These are phyloP conservation scores for Luzula sylvatica DNA, from an alignment of 176 grass and related monocot species.

Conservation along the genomic window DNA sequence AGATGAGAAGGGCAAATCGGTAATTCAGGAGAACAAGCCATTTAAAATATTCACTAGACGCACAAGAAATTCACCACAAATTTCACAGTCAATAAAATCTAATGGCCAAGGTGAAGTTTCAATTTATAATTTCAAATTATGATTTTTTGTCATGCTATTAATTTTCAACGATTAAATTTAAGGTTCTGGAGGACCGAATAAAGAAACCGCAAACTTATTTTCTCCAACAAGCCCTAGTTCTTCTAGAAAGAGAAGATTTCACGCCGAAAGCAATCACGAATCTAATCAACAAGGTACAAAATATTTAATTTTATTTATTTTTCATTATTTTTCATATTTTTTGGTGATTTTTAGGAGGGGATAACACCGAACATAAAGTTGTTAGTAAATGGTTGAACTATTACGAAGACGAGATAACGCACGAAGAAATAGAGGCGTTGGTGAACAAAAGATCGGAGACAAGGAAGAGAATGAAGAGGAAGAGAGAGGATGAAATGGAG, in stretches of 20 bases:
- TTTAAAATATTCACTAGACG: not conserved
- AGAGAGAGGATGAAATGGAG: slow-evolving; percentile 11
- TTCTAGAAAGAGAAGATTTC: slow-evolving; percentile 13
- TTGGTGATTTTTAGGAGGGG: not conserved
- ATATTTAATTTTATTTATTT: slow-evolving; percentile 10
- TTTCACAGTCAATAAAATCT: not conserved
- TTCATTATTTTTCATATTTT: not conserved
- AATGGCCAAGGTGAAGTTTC: not conserved
- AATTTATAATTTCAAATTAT: not conserved
- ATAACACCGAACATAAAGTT: slow-evolving; percentile 11
- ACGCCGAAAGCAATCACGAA: not conserved
- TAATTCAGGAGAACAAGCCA: not conserved
- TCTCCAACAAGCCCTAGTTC: not conserved
- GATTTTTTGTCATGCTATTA: not conserved
- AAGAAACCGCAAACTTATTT: not conserved
- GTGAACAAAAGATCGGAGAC: slow-evolving; percentile 58
- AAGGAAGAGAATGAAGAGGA: slow-evolving; percentile 34
- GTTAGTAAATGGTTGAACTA: slow-evolving; percentile 35
- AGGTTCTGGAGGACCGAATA: not conserved
- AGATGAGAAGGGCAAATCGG: slow-evolving; percentile 5
- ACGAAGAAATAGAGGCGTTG: slow-evolving; percentile 41
- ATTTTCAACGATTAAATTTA: not conserved
- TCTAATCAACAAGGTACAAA: not conserved
- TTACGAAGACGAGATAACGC: slow-evolving; percentile 52
- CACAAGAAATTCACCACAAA: not conserved